Evolutionary conservation across 768 basidiomycete species (phyloP), one percentile per base, ranked within the genome.

Genomic region (Collybia sordida): DNA sequence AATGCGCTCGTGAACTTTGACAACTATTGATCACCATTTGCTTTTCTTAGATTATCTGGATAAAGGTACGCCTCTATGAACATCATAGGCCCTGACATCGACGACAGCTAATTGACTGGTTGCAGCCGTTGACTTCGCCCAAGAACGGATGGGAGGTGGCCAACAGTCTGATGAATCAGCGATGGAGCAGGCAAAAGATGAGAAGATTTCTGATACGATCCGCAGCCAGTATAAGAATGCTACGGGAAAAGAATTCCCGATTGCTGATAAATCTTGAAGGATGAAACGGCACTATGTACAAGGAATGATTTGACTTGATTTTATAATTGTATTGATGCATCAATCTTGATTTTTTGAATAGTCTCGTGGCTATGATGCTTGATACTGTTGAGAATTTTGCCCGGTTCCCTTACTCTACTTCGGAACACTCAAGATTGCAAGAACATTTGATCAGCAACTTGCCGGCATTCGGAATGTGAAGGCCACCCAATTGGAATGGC

Each of bases 161-260:
- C 57, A 62, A 28, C 75, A 78, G 63, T 62, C 58, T 18, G 67
- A 78, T 57, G 75, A 78, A 56, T 66, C 62, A 17, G 72, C 72
- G 0, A 22, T 68, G 17, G 73, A 76, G 59, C 71, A 75, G 53
- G 61, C 66, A 8, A 76, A 76, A 53, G 74, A 75, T 53, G 66
- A 73, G 51, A 62, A 68, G 49, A 75, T 77, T 46, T 63, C 66
- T 17, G 72, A 72, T 47, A 63, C 62, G 3, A 72, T 77, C 46
- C 59, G 72, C 8, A 47, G 48, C 6, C 57, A 59, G 21, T 75
- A 64, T 49, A 71, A 72, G 61, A 57, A 56, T 31, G 48, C 58
- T 4, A 73, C 72, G n/a, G 74, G 75, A 12, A 60, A 59, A 25
- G 69, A 75, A 9, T 62, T 76, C 48, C 68, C 66, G 15, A 52